Percentiles rank a stretch among this genome's conserved stretches.
Conservation (phyloP, 108 stramenopile genomes). For the Heterococcus sp. region DNA sequence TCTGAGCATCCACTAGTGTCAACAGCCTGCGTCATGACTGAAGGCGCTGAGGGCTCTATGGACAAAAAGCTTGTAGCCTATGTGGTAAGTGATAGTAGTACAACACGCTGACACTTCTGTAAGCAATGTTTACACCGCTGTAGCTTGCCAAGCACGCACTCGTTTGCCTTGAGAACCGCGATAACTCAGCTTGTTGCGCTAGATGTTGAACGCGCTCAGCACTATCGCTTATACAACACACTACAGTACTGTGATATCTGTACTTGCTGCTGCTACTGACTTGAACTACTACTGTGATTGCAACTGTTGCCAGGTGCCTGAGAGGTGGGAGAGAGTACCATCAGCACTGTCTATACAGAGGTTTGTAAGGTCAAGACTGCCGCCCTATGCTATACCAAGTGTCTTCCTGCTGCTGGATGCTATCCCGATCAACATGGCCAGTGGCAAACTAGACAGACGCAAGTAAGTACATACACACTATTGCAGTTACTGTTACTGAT, state of each 20-base stretch:
- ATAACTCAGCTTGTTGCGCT: too few relatives aligned
- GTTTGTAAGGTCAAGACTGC: slow-evolving; percentile 63
- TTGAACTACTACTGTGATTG: background rate
- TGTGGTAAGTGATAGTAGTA: slow-evolving; percentile 60
- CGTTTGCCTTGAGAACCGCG: too few relatives aligned
- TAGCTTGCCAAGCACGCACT: too few relatives aligned
- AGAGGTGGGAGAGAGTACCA: slow-evolving; percentile 44
- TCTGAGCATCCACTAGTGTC: slow-evolving; percentile 58
- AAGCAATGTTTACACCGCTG: too few relatives aligned
- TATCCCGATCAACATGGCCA: slow-evolving; percentile 65
- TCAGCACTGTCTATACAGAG: slow-evolving; percentile 48
- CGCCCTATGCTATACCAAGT: slow-evolving; percentile 64
- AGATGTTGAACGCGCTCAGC: too few relatives aligned
- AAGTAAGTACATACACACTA: slow-evolving; percentile 1
- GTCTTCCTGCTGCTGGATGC: slow-evolving; percentile 66
- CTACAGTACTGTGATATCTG: too few relatives aligned
- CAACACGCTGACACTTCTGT: too few relatives aligned
- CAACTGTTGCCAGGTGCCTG: slow-evolving; percentile 38
- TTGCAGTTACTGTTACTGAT: too few relatives aligned
- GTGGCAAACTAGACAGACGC: slow-evolving; percentile 65
- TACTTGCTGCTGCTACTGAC: background rate
- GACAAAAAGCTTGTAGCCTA: slow-evolving; percentile 76
- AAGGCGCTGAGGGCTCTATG: slow-evolving; percentile 67
- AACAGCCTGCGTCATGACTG: slow-evolving; percentile 65
- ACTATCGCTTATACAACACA: too few relatives aligned